Conservation (phyloP, 108 stramenopile species). For the Nitzschia sp. region DNA sequence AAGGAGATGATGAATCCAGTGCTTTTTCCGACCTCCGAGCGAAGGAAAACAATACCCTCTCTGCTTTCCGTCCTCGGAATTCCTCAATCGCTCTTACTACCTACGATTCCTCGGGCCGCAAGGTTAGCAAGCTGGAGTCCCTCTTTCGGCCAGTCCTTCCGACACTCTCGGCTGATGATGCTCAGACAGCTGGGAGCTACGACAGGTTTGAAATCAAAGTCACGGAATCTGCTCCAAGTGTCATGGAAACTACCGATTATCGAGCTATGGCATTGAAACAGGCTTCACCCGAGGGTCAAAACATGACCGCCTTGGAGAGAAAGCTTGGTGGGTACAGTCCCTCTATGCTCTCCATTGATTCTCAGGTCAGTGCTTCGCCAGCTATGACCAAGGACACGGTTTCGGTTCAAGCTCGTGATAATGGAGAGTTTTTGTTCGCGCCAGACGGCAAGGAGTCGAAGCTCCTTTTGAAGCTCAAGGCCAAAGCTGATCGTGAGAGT, state of each 20-base stretch:
- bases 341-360: conserved; percentile 36
- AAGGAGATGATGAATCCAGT: conserved; percentile 17
- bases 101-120: background rate
- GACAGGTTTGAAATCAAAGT: conserved; percentile 40
- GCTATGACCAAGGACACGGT: conserved; percentile 24
- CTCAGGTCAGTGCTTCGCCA: conserved; percentile 21
- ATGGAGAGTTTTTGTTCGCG: conserved; percentile 46
- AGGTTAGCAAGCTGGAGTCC: conserved; percentile 41
- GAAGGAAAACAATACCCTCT: background rate
- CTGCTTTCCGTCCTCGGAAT: conserved; percentile 14
- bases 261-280: no score
- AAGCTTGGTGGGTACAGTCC: background rate
- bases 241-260: conserved; percentile 20
- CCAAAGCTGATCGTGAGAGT: conserved; percentile 1
- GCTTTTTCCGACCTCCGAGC: conserved; percentile 2
- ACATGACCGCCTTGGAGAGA: background rate
- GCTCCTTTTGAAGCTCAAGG: background rate
- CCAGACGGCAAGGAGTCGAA: conserved; percentile 19
- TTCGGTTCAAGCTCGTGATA: conserved; percentile 39
- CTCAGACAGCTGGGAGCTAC: conserved; percentile 17
- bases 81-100: background rate
- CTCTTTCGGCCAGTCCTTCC: conserved; percentile 39
- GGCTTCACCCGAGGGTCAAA: background rate
- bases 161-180: conserved; percentile 37
- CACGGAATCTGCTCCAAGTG: conserved; percentile 43